Conservation (phyloP, 768 basidiomycete species). For the Kwoniella dendrophila region DNA sequence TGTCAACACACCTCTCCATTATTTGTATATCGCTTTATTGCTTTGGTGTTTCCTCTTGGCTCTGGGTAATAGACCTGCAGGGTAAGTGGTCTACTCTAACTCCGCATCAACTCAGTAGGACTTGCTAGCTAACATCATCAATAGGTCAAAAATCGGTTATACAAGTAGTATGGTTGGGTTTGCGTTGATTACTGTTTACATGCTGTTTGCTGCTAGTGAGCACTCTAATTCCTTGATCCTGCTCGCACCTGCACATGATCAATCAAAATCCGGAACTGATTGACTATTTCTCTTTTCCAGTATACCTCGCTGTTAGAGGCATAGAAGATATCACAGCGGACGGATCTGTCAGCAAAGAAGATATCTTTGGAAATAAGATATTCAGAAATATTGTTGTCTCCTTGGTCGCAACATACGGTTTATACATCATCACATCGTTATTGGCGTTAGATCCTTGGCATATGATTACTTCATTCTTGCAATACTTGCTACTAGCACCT, state of each 20-base stretch:
- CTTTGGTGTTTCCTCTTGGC: conserved; percentile 84
- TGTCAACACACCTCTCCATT: conserved; percentile 76
- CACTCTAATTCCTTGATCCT: neutral
- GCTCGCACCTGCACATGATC: too few species aligned
- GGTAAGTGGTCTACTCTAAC: conserved; percentile 55
- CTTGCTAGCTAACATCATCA: neutral
- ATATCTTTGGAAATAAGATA: conserved; percentile 68
- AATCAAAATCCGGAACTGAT: neutral
- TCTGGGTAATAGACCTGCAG: conserved; percentile 89
- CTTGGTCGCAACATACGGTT: conserved; percentile 79
- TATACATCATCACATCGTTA: conserved; percentile 80
- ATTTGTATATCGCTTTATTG: conserved; percentile 83
- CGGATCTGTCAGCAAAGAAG: conserved; percentile 60
- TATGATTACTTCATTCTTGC: conserved; percentile 94
- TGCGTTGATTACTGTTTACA: conserved; percentile 88
- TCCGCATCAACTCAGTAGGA: neutral
- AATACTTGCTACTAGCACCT: conserved; percentile 69
- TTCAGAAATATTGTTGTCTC: conserved; percentile 87
- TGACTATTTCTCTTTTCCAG: conserved; percentile 57
- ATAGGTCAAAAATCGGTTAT: conserved; percentile 74
- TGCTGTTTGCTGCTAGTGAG: conserved; percentile 65
- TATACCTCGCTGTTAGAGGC: conserved; percentile 81
- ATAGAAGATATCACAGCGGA: conserved; percentile 65
- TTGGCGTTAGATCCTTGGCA: conserved; percentile 94
- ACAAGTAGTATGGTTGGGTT: conserved; percentile 84